Conservation (phyloP, 2,329 filamentous ascomycete genomes). For the Ascochyta pisi region DNA sequence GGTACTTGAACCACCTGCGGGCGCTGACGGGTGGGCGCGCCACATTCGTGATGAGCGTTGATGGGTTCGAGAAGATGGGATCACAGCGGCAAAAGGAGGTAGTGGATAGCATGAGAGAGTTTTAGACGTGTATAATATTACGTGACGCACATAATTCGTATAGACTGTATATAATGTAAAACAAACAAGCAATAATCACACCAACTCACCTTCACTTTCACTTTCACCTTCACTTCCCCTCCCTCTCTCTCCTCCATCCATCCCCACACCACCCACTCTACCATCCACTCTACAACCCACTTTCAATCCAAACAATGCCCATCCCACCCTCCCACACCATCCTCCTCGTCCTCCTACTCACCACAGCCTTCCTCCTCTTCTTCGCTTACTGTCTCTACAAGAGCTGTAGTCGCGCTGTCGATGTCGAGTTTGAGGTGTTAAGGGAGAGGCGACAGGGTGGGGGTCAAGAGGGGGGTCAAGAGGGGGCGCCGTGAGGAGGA, state of each 20-base stretch:
- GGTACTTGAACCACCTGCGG: constrained; percentile 87
- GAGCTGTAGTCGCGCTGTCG: constrained; percentile 22
- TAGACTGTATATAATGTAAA: constrained; percentile 5
- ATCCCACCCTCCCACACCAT: constrained; percentile 21
- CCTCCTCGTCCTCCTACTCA: constrained; percentile 21
- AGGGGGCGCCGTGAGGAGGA: not conserved
- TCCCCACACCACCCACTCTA: not conserved
- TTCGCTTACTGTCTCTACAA: constrained; percentile 27
- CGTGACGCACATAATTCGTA: not conserved
- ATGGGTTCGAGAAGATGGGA: constrained; percentile 73
- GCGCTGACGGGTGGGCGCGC: constrained; percentile 87
- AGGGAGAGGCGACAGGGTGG: not conserved
- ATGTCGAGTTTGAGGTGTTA: constrained; percentile 17
- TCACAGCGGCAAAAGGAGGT: constrained; percentile 65
- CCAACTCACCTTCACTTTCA: no score
- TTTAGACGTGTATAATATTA: constrained; percentile 5
- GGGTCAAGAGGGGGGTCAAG: not conserved
- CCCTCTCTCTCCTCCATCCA: not conserved
- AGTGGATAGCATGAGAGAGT: constrained; percentile 48
- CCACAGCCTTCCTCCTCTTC: constrained; percentile 22
- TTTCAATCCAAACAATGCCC: not conserved
- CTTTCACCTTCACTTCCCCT: no score
- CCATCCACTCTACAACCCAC: not conserved
- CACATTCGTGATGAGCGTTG: constrained; percentile 77
- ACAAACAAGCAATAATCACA: not conserved